These are phyloP conservation scores for Cyberlindnera subsufficiens DNA, from an alignment of 805 yeast genomes.

Conservation along the genomic window DNA sequence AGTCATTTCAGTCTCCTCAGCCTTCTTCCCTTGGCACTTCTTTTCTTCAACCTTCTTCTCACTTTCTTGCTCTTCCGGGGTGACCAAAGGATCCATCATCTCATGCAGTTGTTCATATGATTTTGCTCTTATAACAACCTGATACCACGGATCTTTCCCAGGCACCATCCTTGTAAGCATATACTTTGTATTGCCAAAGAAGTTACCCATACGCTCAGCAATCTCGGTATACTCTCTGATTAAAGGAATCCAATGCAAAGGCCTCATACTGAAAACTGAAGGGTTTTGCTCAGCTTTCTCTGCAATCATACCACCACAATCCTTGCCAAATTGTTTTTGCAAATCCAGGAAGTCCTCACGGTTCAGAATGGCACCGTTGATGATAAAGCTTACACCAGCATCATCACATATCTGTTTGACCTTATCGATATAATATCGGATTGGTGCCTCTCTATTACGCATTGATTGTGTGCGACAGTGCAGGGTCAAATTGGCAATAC, in stretches of 20 bases:
- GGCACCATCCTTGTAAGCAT: conserved; percentile 75
- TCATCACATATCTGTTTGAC: conserved; percentile 57
- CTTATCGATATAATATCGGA: conserved; percentile 59
- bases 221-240: conserved; percentile 50
- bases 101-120: conserved; percentile 42
- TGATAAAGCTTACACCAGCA: conserved; percentile 62
- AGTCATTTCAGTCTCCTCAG: background rate
- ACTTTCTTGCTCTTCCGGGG: conserved; percentile 15
- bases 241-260: conserved; percentile 47
- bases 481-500: conserved; percentile 78
- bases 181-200: conserved; percentile 72
- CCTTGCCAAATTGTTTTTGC: conserved; percentile 45
- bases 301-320: conserved; percentile 92
- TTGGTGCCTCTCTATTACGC: conserved; percentile 83
- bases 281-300: conserved; percentile 86
- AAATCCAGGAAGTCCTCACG: conserved; percentile 48
- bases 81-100: conserved; percentile 11
- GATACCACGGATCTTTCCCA: conserved; percentile 60
- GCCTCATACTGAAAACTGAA: conserved; percentile 49
- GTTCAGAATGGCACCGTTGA: conserved; percentile 72
- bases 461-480: conserved; percentile 88
- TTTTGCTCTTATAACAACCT: conserved; percentile 49
- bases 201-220: conserved; percentile 54
- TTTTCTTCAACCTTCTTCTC: background rate
- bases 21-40: background rate